Conservation (phyloP, 148 eudicot species). For the Camellia granthamiana region DNA sequence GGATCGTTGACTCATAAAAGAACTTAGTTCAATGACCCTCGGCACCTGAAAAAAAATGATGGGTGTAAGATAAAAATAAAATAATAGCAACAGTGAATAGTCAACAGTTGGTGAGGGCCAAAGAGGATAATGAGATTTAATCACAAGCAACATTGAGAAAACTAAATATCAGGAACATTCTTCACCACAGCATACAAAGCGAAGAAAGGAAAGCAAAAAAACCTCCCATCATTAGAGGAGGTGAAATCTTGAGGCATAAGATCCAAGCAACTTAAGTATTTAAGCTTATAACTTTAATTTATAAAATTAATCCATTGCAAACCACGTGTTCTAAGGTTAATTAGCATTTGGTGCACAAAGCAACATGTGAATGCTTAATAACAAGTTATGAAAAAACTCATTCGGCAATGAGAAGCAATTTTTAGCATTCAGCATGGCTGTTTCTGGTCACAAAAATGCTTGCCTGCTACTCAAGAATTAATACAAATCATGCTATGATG, state of each 20-base stretch:
- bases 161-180: neutral
- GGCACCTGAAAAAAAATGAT: slow-evolving; percentile 58
- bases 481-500: too few relatives aligned
- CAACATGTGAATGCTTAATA: too few relatives aligned
- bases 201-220: too few relatives aligned
- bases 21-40: slow-evolving; percentile 82
- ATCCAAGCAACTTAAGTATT: neutral
- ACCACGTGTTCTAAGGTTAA: too few relatives aligned
- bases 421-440: too few relatives aligned
- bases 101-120: neutral
- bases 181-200: neutral
- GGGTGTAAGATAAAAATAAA: slow-evolving; percentile 1
- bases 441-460: too few relatives aligned
- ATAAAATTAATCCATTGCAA: too few relatives aligned
- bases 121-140: neutral
- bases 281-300: too few relatives aligned
- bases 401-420: too few relatives aligned
- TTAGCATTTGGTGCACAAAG: too few relatives aligned
- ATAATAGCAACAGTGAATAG: neutral
- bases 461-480: too few relatives aligned
- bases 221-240: neutral
- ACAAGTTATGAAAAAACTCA: too few relatives aligned
- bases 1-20: slow-evolving; percentile 5
- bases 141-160: neutral
- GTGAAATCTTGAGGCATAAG: neutral